Percentiles rank a stretch among this genome's conserved stretches.
phyloP scores from a whole-genome alignment of 306 rosid species.

The Pyrus pyrifolia region DNA sequence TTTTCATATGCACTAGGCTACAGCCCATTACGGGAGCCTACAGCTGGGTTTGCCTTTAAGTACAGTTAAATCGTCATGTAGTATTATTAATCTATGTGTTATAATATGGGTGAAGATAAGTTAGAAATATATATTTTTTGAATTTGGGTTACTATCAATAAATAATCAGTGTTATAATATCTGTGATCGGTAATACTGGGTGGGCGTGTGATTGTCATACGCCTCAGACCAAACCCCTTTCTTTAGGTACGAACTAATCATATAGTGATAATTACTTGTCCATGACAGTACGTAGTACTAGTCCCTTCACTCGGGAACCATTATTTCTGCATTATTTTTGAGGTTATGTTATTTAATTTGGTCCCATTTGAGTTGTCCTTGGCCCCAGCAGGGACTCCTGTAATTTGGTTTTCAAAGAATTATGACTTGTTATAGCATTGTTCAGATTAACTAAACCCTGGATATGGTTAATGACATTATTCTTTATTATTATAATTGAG shows the following conservation, averaged over 20 bases:
- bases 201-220: not conserved
- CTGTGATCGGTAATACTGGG: not conserved
- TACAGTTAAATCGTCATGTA: no score
- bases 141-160: not conserved
- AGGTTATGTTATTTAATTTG: not conserved
- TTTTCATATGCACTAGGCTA: not conserved
- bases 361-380: constrained; percentile 7
- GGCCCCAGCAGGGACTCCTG: not conserved
- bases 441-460: not conserved
- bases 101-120: not conserved
- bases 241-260: not conserved
- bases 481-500: not conserved
- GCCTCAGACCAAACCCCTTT: not conserved
- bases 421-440: not conserved
- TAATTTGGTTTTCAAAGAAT: not conserved
- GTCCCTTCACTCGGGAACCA: not conserved
- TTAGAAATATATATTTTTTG: not conserved
- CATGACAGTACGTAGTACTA: not conserved
- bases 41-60: no score
- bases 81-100: no score
- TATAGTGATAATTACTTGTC: not conserved
- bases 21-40: no score
- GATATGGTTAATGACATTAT: not conserved
- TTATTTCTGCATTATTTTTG: not conserved
- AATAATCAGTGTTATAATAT: not conserved